Conservation (phyloP, 2,329 filamentous ascomycete species). For the Helicocarpus griseus region DNA sequence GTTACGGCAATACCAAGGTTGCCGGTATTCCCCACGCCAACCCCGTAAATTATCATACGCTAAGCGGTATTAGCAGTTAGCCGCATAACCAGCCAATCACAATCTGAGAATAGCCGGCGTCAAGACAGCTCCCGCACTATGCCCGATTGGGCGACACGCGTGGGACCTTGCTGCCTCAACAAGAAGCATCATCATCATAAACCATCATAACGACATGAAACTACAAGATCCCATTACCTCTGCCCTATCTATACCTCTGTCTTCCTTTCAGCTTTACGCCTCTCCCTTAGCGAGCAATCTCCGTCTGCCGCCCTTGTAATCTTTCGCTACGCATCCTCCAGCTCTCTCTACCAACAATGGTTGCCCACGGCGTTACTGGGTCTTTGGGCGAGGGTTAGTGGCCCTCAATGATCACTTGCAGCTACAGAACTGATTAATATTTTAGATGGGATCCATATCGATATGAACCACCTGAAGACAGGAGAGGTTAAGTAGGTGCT, state of each 20-base stretch:
- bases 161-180: constrained; percentile 10
- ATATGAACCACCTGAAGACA: constrained; percentile 98
- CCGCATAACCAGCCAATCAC: no score
- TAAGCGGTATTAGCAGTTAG: no score
- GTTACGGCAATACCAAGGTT: no score
- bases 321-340: background rate
- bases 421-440: constrained; percentile 13
- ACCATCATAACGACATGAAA: background rate
- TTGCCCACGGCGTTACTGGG: constrained; percentile 11
- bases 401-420: background rate
- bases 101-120: background rate
- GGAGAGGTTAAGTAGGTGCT: constrained; percentile 92
- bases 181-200: background rate
- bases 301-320: background rate
- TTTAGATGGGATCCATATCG: constrained; percentile 94
- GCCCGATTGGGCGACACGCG: constrained; percentile 11
- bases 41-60: background rate
- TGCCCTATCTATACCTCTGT: background rate
- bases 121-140: background rate
- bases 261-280: background rate
- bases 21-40: no score
- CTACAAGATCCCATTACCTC: background rate
- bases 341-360: constrained; percentile 6
- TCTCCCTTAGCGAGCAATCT: background rate
- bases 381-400: constrained; percentile 13